A percentile compares a stretch with the other conserved stretches of the same genome.
phyloP scores from a whole-genome alignment of 345 rosid genomes.

The Moricandia arvensis region DNA sequence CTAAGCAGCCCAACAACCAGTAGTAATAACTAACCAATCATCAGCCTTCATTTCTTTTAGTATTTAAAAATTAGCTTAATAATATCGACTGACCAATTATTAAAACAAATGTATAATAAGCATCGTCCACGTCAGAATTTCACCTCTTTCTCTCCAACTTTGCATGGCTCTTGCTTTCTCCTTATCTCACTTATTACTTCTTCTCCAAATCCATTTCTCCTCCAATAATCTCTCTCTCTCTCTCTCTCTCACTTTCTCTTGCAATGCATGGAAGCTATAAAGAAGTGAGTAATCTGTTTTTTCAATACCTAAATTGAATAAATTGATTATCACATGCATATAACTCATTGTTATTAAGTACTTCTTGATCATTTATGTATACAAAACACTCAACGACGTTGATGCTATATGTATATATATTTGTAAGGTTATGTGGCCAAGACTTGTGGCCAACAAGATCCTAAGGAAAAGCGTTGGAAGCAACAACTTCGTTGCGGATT shows the following conservation, averaged over 20 bases:
- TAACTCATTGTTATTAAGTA: not conserved
- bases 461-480: slow-evolving; percentile 60
- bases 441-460: slow-evolving; percentile 68
- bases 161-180: slow-evolving; percentile 53
- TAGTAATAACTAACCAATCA: slow-evolving; percentile 28
- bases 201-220: not conserved
- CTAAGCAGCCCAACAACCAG: slow-evolving; percentile 31
- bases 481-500: slow-evolving; percentile 77
- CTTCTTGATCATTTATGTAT: not conserved
- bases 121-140: slow-evolving; percentile 44
- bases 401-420: not conserved
- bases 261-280: slow-evolving; percentile 44
- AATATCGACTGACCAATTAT: slow-evolving; percentile 10
- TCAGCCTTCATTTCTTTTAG: slow-evolving; percentile 15
- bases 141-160: slow-evolving; percentile 43
- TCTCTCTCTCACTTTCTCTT: slow-evolving; percentile 13
- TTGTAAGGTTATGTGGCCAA: slow-evolving; percentile 71
- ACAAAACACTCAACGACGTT: not conserved
- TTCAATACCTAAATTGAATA: not conserved
- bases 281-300: slow-evolving; percentile 42
- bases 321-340: not conserved
- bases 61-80: not conserved
- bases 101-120: slow-evolving; percentile 17
- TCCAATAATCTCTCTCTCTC: not conserved
- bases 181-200: slow-evolving; percentile 33